Conservation (phyloP, 176 grass and related monocot species). For the Musa troglodytarum region DNA sequence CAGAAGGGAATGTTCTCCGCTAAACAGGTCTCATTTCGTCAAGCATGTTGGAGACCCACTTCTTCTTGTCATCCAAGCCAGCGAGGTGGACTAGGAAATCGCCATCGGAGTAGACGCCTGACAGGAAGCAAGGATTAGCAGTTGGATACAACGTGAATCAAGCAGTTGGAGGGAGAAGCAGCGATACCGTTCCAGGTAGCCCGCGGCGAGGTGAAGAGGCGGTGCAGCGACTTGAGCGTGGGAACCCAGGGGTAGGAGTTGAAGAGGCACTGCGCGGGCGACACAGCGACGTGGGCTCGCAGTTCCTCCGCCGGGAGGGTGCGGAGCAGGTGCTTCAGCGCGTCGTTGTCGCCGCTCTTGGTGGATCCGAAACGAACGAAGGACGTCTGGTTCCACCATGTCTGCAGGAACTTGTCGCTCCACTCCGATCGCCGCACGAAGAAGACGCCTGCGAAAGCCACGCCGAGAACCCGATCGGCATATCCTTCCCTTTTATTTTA, state of each 20-base stretch:
- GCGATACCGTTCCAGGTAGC: constrained; percentile 63
- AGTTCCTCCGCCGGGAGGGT: constrained; percentile 45
- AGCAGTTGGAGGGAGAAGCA: not conserved
- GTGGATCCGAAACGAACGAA: constrained; percentile 73
- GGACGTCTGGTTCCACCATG: constrained; percentile 84
- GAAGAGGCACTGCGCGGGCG: constrained; percentile 77
- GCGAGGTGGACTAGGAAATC: constrained; percentile 91
- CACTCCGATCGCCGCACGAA: constrained; percentile 68
- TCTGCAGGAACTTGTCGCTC: constrained; percentile 51
- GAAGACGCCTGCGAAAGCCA: constrained; percentile 47
- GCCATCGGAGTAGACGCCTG: constrained; percentile 83
- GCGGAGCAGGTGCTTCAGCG: constrained; percentile 51
- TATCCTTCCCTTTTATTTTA: too few relatives aligned
- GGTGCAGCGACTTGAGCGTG: constrained; percentile 36
- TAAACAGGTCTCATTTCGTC: constrained; percentile 7
- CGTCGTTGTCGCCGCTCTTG: constrained; percentile 69
- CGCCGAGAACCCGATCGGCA: too few relatives aligned
- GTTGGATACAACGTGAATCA: not conserved
- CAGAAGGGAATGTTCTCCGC: not conserved
- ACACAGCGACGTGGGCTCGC: constrained; percentile 39
- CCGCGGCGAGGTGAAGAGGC: constrained; percentile 36
- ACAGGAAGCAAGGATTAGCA: constrained; percentile 5
- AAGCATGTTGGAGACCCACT: constrained; percentile 55
- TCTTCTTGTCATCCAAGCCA: constrained; percentile 63
- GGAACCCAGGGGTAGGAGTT: constrained; percentile 86